These are phyloP conservation scores for slime mould (Dictyostelium discoideum) DNA, from an alignment of 78 protist species.

Conservation along the genomic window DNA sequence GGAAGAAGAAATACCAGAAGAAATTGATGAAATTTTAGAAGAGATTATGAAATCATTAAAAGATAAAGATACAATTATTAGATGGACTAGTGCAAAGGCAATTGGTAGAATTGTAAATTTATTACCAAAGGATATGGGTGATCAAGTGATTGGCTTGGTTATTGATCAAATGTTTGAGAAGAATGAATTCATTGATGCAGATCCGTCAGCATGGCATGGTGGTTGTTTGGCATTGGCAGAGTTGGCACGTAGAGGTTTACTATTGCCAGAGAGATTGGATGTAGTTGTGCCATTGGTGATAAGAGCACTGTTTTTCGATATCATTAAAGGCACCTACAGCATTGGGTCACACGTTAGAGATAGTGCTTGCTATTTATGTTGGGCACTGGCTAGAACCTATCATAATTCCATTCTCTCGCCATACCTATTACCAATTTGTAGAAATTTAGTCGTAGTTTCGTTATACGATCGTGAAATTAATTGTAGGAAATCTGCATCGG, in stretches of 20 bases:
- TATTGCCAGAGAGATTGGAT: conserved; percentile 90
- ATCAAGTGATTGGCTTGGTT: conserved; percentile 87
- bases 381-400: conserved; percentile 98
- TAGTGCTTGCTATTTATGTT: conserved; percentile 97
- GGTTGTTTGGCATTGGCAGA: conserved; percentile 97
- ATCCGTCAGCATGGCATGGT: conserved; percentile 94
- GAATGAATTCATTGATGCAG: conserved; percentile 38
- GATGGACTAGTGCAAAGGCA: conserved; percentile 97
- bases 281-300: conserved; percentile 56
- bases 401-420: conserved; percentile 59
- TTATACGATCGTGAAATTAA: conserved; percentile 90
- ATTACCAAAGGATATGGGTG: conserved; percentile 90
- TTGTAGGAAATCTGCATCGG: conserved; percentile 98
- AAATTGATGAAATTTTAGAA: conserved; percentile 70
- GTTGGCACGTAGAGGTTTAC: conserved; percentile 92
- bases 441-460: conserved; percentile 50
- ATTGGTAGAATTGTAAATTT: conserved; percentile 92
- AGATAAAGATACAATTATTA: conserved; percentile 78
- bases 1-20: conserved; percentile 21
- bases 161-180: conserved; percentile 39
- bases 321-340: conserved; percentile 79
- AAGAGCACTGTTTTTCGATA: conserved; percentile 87
- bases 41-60: conserved; percentile 44
- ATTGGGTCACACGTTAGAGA: conserved; percentile 98
- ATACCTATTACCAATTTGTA: conserved; percentile 4